Evolutionary conservation across 225 moss, liverwort and hornwort species (phyloP), one percentile per base, ranked within the genome.

Genomic region (Anthoceros angustus): DNA sequence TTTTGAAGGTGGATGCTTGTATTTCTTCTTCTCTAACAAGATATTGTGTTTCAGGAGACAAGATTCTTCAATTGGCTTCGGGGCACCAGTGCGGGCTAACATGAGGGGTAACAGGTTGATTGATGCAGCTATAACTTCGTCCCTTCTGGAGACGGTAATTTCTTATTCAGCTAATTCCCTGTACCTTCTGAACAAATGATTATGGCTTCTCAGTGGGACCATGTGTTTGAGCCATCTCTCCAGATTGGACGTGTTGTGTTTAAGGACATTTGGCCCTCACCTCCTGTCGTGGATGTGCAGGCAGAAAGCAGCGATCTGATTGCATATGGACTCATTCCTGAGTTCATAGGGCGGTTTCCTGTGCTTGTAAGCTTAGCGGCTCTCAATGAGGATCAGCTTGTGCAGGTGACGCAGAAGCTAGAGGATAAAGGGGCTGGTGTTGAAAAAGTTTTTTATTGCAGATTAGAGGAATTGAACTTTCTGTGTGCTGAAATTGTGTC

Each of bases 271-370:
- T 55, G 3, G 23, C 7, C 3, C 18, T 9, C 21, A 50, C 42
- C 12, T 62, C n/a, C 6, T 12, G 38, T 41, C 39, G 38, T 63
- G 69, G 43, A 11, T 70, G 20, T 82, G 68, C 72, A 95, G 95
- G 91, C 88, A 74, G 91, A 95, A 74, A 95, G 95, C 74, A 88
- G 95, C 70, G 95, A 95, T 69, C 82, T 95, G 66, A 91, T 95
- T 78, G 88, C 91, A 32, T 95, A 95, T 77, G 95, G 95, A 41
- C 80, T 95, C 83, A 88, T 95, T 74, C 95, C 95, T 70, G 95
- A 95, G 69, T 95, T 95, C 70, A 91, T 91, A 70, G 95, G 95
- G 65, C 80, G 95, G 68, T 95, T 95, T 72, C 91, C 95, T 72
- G 91, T 95, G 67, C 88, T 91, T 68, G 95, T 95, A 72, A 87